These are phyloP conservation scores for Colletotrichum echinochloae DNA, from an alignment of 2,329 filamentous ascomycete genomes.

Conservation along the genomic window DNA sequence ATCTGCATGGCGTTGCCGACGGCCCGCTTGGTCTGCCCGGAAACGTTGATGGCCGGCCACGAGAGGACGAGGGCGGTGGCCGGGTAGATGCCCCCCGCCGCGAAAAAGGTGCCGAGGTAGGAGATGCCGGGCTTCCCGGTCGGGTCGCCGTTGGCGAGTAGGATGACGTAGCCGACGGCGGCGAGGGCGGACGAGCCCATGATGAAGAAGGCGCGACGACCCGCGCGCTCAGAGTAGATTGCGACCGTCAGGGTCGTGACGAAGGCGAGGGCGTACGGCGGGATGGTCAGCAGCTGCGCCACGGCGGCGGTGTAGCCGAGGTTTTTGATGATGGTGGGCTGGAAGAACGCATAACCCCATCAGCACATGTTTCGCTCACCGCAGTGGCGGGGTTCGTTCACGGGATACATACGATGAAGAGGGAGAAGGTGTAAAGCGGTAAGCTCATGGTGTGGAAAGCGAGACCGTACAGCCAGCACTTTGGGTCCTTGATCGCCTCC, in stretches of 20 bases:
- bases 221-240: constrained; percentile 68
- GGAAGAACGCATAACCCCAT: background rate
- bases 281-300: constrained; percentile 71
- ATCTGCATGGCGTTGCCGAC: constrained; percentile 79
- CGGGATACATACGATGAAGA: constrained; percentile 60
- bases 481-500: constrained; percentile 74
- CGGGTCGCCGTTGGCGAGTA: constrained; percentile 64
- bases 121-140: constrained; percentile 64
- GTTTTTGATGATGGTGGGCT: constrained; percentile 65
- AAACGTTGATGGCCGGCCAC: constrained; percentile 80
- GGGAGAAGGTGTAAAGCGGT: constrained; percentile 66
- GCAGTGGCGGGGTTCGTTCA: fast-evolving
- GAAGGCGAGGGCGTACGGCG: constrained; percentile 73
- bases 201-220: constrained; percentile 72
- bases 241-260: constrained; percentile 69
- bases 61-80: constrained; percentile 72
- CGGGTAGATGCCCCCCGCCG: constrained; percentile 75
- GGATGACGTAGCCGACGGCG: constrained; percentile 71
- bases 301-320: constrained; percentile 66
- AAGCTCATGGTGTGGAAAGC: constrained; percentile 80
- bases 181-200: constrained; percentile 67
- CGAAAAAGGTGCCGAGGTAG: constrained; percentile 72
- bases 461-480: constrained; percentile 79
- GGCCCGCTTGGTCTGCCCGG: constrained; percentile 76
- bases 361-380: background rate